phyloP scores from a whole-genome alignment of 495 filamentous ascomycete genomes.

The Astrothelium macrocarpum region DNA sequence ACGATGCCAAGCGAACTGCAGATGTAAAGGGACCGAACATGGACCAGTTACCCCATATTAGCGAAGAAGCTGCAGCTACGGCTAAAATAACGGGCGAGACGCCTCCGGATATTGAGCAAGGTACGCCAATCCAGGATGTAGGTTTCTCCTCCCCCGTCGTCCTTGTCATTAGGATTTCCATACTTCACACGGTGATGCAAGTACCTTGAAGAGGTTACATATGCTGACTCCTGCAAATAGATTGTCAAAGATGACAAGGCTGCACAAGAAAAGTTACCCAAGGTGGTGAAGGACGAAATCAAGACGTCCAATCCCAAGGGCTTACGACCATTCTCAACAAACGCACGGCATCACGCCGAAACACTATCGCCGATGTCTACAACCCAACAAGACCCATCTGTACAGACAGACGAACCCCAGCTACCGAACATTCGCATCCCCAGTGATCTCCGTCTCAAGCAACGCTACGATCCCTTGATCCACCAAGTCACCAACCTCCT shows the following conservation, averaged over 20 bases:
- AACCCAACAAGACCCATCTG: constrained; percentile 11
- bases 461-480: constrained; percentile 73
- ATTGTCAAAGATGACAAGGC: constrained; percentile 56
- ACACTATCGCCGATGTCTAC: background rate
- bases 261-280: constrained; percentile 53
- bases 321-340: constrained; percentile 51
- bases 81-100: constrained; percentile 44
- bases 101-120: constrained; percentile 53
- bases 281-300: constrained; percentile 54
- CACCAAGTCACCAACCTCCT: constrained; percentile 79
- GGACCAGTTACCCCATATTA: constrained; percentile 50
- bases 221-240: constrained; percentile 31
- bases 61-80: constrained; percentile 53
- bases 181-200: background rate
- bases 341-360: constrained; percentile 30
- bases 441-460: constrained; percentile 51
- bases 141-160: constrained; percentile 11
- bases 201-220: constrained; percentile 9
- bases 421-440: constrained; percentile 57
- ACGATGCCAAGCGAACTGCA: background rate
- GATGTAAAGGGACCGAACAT: constrained; percentile 41
- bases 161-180: background rate
- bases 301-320: constrained; percentile 34
- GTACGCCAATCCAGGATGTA: constrained; percentile 57
- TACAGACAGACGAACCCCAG: constrained; percentile 60